phyloP scores from a whole-genome alignment of 495 filamentous ascomycete genomes.

The Penicillium odoratum region DNA sequence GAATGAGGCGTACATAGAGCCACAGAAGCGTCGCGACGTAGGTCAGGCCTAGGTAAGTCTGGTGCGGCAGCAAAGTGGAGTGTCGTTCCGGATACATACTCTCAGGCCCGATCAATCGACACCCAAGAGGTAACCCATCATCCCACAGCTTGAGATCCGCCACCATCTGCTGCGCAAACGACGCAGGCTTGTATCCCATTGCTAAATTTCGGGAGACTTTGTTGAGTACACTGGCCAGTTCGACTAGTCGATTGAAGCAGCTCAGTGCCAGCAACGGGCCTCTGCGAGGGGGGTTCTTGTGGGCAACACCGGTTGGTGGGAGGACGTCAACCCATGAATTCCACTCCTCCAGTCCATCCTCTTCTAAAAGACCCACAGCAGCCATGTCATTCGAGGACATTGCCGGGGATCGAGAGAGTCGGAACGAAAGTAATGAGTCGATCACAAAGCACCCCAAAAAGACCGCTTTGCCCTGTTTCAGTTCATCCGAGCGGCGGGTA shows the following conservation, averaged over 20 bases:
- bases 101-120: conserved; percentile 43
- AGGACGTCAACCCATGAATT: conserved; percentile 64
- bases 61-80: conserved; percentile 49
- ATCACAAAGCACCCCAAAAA: conserved; percentile 65
- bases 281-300: conserved; percentile 42
- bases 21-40: conserved; percentile 48
- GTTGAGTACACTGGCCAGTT: conserved; percentile 50
- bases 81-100: conserved; percentile 45
- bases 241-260: conserved; percentile 60
- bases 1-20: conserved; percentile 43
- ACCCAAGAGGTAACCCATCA: conserved; percentile 41
- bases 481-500: conserved; percentile 38
- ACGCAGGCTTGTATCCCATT: conserved; percentile 31
- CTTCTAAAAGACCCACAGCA: conserved; percentile 48
- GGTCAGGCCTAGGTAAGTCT: conserved; percentile 48
- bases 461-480: conserved; percentile 48
- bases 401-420: conserved; percentile 52
- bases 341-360: conserved; percentile 73
- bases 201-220: conserved; percentile 40
- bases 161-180: conserved; percentile 43
- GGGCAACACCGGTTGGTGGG: conserved; percentile 34
- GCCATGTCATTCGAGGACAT: conserved; percentile 50
- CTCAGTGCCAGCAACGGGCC: conserved; percentile 59
- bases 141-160: conserved; percentile 44
- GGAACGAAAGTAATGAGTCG: conserved; percentile 62